Evolutionary conservation across 176 grass and related monocot genomes (phyloP).

Genomic region (Cymbopogon citratus): DNA sequence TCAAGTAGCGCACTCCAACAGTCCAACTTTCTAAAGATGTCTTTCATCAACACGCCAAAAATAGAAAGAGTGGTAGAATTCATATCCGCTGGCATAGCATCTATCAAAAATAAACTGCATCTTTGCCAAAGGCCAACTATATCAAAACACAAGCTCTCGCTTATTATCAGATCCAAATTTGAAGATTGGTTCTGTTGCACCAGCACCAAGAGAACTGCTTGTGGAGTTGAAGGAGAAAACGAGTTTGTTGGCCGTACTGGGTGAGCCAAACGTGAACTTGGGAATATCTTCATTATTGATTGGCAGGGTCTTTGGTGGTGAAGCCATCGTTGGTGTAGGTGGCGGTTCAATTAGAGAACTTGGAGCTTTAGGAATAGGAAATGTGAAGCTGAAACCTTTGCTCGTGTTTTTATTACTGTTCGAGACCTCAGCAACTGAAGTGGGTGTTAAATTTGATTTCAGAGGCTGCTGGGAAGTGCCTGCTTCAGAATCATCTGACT

Average conservation of each 20-base stretch:
- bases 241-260: background rate
- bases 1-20: background rate
- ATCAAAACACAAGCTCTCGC: constrained; percentile 40
- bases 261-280: constrained; percentile 39
- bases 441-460: background rate
- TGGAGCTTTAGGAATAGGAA: constrained; percentile 38
- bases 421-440: background rate
- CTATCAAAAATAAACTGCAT: constrained; percentile 28
- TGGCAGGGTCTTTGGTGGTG: constrained; percentile 23
- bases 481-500: background rate
- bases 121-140: constrained; percentile 16
- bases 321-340: constrained; percentile 40
- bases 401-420: constrained; percentile 19
- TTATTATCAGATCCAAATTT: constrained; percentile 45
- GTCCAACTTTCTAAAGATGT: background rate
- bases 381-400: constrained; percentile 40
- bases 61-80: background rate
- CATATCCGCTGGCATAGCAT: background rate
- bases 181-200: constrained; percentile 15
- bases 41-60: background rate
- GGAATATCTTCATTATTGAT: constrained; percentile 11
- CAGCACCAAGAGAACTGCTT: background rate
- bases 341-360: constrained; percentile 34
- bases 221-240: constrained; percentile 30
- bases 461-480: background rate